Base-by-base conservation (phyloP, 2,329 filamentous ascomycete genomes). In the Sclerotinia trifoliorum region DNA sequence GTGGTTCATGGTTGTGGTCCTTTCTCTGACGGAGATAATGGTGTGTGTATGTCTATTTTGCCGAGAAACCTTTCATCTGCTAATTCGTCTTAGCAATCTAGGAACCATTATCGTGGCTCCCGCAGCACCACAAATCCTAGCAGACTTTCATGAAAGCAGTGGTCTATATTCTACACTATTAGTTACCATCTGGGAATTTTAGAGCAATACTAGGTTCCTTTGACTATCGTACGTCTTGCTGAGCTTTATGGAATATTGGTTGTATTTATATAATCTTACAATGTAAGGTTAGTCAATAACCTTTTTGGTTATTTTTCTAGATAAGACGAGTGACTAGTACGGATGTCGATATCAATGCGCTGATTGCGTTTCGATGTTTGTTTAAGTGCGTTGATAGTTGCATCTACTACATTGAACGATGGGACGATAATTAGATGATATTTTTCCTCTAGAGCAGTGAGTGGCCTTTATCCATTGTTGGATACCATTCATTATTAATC, bases 381-480 rank as follows among this genome's bases (percentile, higher is more conserved):
- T 3, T 2, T 5, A 4, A 83, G 84, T 3, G 90, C 89, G 11
- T 77, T 86, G 17, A 77, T 86, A 19, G 88, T 88, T 64, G 61
- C 71, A 13, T 60, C 66, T 17, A 65, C 91, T 13, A 89, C 88
- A 0, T 87, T 88, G 70, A 72, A 72, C 13, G 86, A 86, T 48
- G 88, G 88, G 21, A 86, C 86, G 29, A 29, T 29, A 29, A 4
- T 87, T 92, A 49, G 85, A 86, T 42, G 90, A 92, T 75, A 82
- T 91, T 77, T 83, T 90, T 48, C 74, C 77, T 0, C 82, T 83
- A 57, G 84, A 88, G 73, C 81, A 85, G 88, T 48, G 87, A 4
- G 32, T 85, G 76, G 77, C 52, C 75, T 84, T 24, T 82, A 81
- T 0, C 81, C 80, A 13, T 75, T 78, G 32, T 66, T 77, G 10